Evolutionary conservation across 306 rosid species (phyloP), one percentile per base, ranked within the genome.

Genomic region (Ochetophila trinervis): DNA sequence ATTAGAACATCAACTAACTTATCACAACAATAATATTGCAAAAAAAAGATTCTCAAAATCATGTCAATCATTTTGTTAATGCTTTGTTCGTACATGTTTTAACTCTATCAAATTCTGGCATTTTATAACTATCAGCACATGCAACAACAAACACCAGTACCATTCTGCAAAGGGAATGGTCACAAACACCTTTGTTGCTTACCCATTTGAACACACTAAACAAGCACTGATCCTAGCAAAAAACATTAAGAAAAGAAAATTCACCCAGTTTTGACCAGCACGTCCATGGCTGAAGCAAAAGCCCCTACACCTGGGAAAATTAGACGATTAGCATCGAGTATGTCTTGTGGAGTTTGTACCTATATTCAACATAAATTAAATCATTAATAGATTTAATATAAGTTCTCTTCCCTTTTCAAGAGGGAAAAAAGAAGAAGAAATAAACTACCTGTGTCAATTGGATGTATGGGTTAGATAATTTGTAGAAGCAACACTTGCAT

Each of bases 241-340:
- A 18, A 45, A 57, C 18, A 19, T 15, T 11, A 52, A 5, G 10
- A n/a, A 49, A 34, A 45, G 40, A 58, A 52, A 11, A 54, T 53
- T 34, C 81, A 86, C 99, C 97, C 96, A 7, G 82, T 82, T 62
- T 85, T 87, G 80, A 60, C 84, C 60, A 93, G 79, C 75, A 90
- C 97, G 44, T 88, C 96, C 97, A 93, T 93, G 72, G 96, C 96
- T 4, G 94, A 66, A 13, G 90, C 91, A 65, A 93, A 93, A 66
- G 99, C 97, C 67, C 99, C 97, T 61, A 90, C 99, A 12, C 99
- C 99, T 0, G 97, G 99, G 75, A 93, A 93, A 16, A 93, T 76
- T 32, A 93, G 74, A 34, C 87, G 80, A 22, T 85, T 42, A 16
- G 99, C 99, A 61, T 84, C 86, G 57, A 90, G 57, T 78, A 93